phyloP scores from a whole-genome alignment of 768 basidiomycete genomes.

The Tylopilus vinaceipallidus region DNA sequence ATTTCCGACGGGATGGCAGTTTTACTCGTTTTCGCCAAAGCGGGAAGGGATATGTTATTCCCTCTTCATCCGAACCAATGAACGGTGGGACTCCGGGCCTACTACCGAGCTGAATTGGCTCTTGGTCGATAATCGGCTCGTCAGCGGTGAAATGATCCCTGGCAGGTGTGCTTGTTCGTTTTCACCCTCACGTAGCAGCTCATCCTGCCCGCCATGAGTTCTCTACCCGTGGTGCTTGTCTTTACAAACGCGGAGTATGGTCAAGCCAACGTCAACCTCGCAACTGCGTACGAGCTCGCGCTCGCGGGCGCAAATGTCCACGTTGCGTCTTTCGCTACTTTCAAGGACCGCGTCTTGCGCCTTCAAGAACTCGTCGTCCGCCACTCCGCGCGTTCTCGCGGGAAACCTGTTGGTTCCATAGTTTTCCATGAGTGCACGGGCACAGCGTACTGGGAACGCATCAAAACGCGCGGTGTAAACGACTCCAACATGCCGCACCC shows the following conservation, averaged over 20 bases:
- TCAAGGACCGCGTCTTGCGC: conserved; percentile 2
- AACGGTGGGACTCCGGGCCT: too few species aligned
- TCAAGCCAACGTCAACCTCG: too few species aligned
- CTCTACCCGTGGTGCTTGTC: conserved; percentile 11
- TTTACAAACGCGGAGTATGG: conserved; percentile 6
- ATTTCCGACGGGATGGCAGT: too few species aligned
- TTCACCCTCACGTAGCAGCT: too few species aligned
- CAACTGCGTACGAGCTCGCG: conserved; percentile 14
- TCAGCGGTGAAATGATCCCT: too few species aligned
- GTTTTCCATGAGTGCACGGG: conserved; percentile 4
- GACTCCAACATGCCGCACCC: background rate
- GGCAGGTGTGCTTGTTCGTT: too few species aligned
- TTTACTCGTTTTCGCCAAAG: too few species aligned
- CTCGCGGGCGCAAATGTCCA: conserved; percentile 8
- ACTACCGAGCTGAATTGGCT: too few species aligned
- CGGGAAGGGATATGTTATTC: too few species aligned
- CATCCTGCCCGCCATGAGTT: too few species aligned
- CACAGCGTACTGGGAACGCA: background rate
- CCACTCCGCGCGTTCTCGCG: background rate
- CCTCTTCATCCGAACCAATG: too few species aligned
- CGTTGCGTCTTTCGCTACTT: conserved; percentile 9
- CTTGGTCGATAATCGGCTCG: too few species aligned
- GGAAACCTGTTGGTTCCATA: background rate
- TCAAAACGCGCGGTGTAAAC: background rate
- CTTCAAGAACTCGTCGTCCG: conserved; percentile 5